Evolutionary conservation across 139 green algal species (phyloP).

Genomic region (Ostreobium quekettii): DNA sequence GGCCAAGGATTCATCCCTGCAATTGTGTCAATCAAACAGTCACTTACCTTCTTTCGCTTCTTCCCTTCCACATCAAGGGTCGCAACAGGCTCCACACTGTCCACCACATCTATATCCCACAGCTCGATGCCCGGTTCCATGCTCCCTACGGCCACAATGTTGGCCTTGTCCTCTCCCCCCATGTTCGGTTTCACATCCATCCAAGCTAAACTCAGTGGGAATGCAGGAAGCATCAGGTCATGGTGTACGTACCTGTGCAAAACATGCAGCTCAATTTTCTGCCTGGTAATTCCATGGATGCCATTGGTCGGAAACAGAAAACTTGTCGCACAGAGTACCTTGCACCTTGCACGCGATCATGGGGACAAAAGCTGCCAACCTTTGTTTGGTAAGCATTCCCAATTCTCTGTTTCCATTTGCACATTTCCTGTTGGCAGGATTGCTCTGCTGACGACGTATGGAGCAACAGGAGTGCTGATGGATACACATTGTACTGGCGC

Average conservation of each 20-base stretch:
- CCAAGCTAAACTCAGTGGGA: conserved; percentile 85
- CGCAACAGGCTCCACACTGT: conserved; percentile 72
- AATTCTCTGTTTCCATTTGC: no score
- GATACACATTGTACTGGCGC: no score
- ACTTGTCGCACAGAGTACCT: no score
- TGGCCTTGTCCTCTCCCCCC: conserved; percentile 25
- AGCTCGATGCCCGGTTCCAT: conserved; percentile 94
- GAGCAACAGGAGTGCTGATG: no score
- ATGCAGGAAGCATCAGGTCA: conserved; percentile 87
- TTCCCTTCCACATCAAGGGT: conserved; percentile 80
- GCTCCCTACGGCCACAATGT: conserved; percentile 79
- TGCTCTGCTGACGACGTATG: no score
- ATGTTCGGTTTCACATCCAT: conserved; percentile 58
- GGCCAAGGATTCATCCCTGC: no score
- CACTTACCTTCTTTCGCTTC: no score
- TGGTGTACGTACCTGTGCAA: conserved; percentile 97
- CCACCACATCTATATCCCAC: conserved; percentile 88
- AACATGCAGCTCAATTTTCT: no score
- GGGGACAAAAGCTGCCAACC: not conserved
- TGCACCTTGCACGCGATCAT: conserved; percentile 21
- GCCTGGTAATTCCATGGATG: no score
- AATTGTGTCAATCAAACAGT: conserved; percentile 80
- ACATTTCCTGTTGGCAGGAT: no score
- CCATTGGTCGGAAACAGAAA: no score
- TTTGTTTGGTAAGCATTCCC: not conserved